These are phyloP conservation scores for Bruguiera gymnorhiza DNA, from an alignment of 345 rosid species.

Conservation along the genomic window DNA sequence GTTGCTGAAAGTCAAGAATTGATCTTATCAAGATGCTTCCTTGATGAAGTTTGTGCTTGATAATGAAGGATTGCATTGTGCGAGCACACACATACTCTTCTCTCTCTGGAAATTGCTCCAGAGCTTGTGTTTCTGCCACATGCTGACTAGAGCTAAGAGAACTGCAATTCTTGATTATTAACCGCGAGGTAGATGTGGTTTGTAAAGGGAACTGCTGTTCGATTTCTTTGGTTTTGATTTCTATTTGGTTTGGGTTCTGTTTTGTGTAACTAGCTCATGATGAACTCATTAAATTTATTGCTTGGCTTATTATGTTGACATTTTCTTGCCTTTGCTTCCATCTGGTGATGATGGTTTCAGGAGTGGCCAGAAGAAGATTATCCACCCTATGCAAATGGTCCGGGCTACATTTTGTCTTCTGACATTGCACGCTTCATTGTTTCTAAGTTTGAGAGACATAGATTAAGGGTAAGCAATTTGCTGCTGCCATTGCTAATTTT, in stretches of 20 bases:
- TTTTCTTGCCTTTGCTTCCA: conserved; percentile 8
- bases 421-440: conserved; percentile 73
- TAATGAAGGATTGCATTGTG: not conserved
- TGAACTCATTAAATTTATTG: not conserved
- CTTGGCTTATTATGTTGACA: not conserved
- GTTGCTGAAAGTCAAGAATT: too few species aligned
- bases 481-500: not conserved
- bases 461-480: conserved; percentile 52
- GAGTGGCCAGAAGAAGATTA: conserved; percentile 98
- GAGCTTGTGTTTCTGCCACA: not conserved
- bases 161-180: not conserved
- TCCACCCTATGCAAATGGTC: conserved; percentile 96
- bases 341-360: conserved; percentile 39
- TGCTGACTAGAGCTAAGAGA: not conserved
- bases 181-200: not conserved
- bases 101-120: not conserved
- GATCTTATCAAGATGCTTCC: not conserved
- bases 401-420: conserved; percentile 76
- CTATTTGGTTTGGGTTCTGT: not conserved
- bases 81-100: not conserved
- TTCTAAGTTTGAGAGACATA: conserved; percentile 70
- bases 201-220: not conserved
- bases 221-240: not conserved
- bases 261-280: not conserved
- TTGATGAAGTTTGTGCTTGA: not conserved